These are phyloP conservation scores for Vitis cinerea DNA, from an alignment of 164 flowering plant genomes.

Conservation along the genomic window DNA sequence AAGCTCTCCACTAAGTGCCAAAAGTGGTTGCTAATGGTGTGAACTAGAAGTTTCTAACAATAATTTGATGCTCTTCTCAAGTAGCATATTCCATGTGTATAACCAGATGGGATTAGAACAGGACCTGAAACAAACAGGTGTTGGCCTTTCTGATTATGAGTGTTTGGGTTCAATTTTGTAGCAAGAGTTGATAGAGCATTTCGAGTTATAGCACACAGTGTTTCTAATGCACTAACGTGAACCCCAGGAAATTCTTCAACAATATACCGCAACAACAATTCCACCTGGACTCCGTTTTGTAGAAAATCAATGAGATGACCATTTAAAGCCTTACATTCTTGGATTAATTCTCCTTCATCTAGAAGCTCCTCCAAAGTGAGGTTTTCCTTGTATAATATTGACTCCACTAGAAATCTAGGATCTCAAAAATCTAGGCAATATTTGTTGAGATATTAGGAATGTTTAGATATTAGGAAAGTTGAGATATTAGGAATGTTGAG, in stretches of 20 bases:
- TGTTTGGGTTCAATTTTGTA: slow-evolving; percentile 39
- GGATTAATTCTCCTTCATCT: slow-evolving; percentile 97
- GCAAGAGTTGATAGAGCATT: slow-evolving; percentile 80
- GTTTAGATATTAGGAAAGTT: too few relatives aligned
- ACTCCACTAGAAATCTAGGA: slow-evolving; percentile 55
- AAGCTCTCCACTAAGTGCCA: too few relatives aligned
- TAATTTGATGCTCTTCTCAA: too few relatives aligned
- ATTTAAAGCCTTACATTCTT: slow-evolving; percentile 98
- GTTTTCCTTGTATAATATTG: slow-evolving; percentile 87
- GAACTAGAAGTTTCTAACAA: too few relatives aligned
- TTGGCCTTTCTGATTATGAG: too few relatives aligned
- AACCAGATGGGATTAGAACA: too few relatives aligned
- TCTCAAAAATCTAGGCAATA: slow-evolving; percentile 81
- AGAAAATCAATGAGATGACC: slow-evolving; percentile 89
- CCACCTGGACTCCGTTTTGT: slow-evolving; percentile 84
- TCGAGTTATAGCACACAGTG: slow-evolving; percentile 79
- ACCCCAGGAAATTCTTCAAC: slow-evolving; percentile 85
- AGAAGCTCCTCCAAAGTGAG: slow-evolving; percentile 92
- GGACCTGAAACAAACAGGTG: too few relatives aligned
- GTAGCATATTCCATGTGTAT: too few relatives aligned
- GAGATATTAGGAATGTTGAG: too few relatives aligned
- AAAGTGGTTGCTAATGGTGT: too few relatives aligned
- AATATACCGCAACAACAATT: slow-evolving; percentile 71
- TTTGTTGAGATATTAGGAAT: background rate
- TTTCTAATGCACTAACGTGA: slow-evolving; percentile 94